These are phyloP conservation scores for Suillus luteus DNA, from an alignment of 768 basidiomycete species.

Conservation along the genomic window DNA sequence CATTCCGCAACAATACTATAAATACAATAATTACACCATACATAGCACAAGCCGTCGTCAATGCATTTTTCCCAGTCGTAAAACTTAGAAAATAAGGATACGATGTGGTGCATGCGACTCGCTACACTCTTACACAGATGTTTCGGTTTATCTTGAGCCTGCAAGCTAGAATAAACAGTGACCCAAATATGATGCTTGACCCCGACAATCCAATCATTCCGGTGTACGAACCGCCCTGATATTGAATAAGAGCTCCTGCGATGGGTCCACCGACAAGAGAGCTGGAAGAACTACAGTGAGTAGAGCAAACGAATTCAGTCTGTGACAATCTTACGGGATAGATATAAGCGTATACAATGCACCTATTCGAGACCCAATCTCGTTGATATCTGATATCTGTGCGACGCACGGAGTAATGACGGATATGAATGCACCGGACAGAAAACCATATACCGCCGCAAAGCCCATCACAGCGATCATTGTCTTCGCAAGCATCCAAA, in stretches of 20 bases:
- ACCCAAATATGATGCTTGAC: slow-evolving; percentile 57
- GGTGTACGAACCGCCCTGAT: slow-evolving; percentile 44
- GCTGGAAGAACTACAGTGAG: slow-evolving; percentile 33
- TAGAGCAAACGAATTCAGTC: neutral
- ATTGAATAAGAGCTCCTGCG: slow-evolving; percentile 57
- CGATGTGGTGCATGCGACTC: slow-evolving; percentile 16
- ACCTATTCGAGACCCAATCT: slow-evolving; percentile 66
- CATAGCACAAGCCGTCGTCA: slow-evolving; percentile 2
- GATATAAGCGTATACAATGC: slow-evolving; percentile 65
- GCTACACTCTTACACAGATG: slow-evolving; percentile 49
- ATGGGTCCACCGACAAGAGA: slow-evolving; percentile 65
- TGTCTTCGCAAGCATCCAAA: slow-evolving; percentile 55
- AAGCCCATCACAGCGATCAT: slow-evolving; percentile 50
- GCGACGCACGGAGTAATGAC: slow-evolving; percentile 68
- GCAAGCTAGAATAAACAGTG: slow-evolving; percentile 54
- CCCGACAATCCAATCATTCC: slow-evolving; percentile 65
- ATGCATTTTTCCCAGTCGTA: slow-evolving; percentile 11
- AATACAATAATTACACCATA: slow-evolving; percentile 7
- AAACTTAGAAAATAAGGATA: slow-evolving; percentile 28
- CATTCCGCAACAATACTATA: neutral
- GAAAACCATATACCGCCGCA: slow-evolving; percentile 60
- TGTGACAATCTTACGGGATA: slow-evolving; percentile 58
- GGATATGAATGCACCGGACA: slow-evolving; percentile 68
- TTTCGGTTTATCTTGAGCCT: slow-evolving; percentile 46
- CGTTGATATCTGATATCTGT: slow-evolving; percentile 58